These are phyloP conservation scores for Chalaropsis thielavioides DNA, from an alignment of 2,329 filamentous ascomycete genomes.

Conservation along the genomic window DNA sequence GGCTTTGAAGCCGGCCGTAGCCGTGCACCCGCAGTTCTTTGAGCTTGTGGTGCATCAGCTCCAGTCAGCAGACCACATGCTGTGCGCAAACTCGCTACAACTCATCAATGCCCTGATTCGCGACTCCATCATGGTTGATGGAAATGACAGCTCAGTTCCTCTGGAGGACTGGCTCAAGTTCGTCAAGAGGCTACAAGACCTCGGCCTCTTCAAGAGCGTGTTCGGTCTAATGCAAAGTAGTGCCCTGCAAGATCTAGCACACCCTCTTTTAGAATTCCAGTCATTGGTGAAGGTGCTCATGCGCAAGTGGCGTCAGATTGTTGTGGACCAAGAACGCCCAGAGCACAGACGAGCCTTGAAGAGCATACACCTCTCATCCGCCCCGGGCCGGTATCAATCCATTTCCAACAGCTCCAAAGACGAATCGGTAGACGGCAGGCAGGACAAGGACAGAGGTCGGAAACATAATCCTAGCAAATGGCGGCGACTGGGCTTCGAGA, in stretches of 20 bases:
- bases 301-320: conserved; percentile 74
- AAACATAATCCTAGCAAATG: conserved; percentile 83
- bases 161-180: conserved; percentile 84
- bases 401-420: conserved; percentile 30
- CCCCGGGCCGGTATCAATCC: conserved; percentile 39
- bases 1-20: conserved; percentile 80
- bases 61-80: conserved; percentile 82
- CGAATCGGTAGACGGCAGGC: conserved; percentile 20
- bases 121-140: conserved; percentile 68
- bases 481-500: conserved; percentile 80
- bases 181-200: conserved; percentile 81
- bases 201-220: conserved; percentile 83
- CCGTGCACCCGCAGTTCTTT: conserved; percentile 83
- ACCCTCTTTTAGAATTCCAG: conserved; percentile 87
- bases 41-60: conserved; percentile 85
- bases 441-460: conserved; percentile 44
- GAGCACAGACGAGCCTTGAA: conserved; percentile 83
- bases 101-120: conserved; percentile 90
- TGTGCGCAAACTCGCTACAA: conserved; percentile 91
- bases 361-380: conserved; percentile 69
- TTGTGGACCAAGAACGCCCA: conserved; percentile 68
- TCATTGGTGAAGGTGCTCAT: conserved; percentile 75
- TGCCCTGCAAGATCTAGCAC: conserved; percentile 75
- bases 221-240: conserved; percentile 91
- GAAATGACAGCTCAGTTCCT: conserved; percentile 25